These are phyloP conservation scores for Brassica rapa DNA, from an alignment of 345 rosid genomes.

Conservation along the genomic window DNA sequence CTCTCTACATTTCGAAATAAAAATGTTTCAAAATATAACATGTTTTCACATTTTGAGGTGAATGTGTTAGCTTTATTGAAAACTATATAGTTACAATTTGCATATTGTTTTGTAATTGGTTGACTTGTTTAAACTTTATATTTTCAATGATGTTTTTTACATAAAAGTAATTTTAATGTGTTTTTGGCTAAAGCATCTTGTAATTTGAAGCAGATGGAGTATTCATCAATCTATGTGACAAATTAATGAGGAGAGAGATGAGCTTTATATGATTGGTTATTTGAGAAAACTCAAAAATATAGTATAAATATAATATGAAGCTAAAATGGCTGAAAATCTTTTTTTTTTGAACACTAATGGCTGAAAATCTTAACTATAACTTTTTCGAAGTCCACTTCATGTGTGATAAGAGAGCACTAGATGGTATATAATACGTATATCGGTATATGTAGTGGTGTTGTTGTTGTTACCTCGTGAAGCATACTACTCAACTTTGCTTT, in stretches of 20 bases:
- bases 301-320: conserved; percentile 28
- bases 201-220: neutral
- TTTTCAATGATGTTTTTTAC: neutral
- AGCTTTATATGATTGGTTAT: conserved; percentile 14
- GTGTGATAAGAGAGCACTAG: conserved; percentile 36
- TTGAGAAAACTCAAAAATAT: neutral
- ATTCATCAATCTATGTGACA: conserved; percentile 13
- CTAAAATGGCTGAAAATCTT: conserved; percentile 30
- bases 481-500: conserved; percentile 86
- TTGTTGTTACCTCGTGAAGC: conserved; percentile 83
- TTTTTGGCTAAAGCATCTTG: neutral
- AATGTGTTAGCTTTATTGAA: neutral
- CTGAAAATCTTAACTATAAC: conserved; percentile 13
- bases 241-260: neutral
- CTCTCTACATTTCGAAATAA: neutral
- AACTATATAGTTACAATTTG: neutral
- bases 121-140: neutral
- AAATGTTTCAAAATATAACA: neutral
- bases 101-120: neutral
- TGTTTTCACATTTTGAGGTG: neutral
- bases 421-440: conserved; percentile 29
- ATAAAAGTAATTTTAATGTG: neutral
- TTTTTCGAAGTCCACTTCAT: conserved; percentile 32
- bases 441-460: neutral
- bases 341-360: neutral